These are phyloP conservation scores for Lentinula raphanica DNA, from an alignment of 768 basidiomycete genomes.

Conservation along the genomic window DNA sequence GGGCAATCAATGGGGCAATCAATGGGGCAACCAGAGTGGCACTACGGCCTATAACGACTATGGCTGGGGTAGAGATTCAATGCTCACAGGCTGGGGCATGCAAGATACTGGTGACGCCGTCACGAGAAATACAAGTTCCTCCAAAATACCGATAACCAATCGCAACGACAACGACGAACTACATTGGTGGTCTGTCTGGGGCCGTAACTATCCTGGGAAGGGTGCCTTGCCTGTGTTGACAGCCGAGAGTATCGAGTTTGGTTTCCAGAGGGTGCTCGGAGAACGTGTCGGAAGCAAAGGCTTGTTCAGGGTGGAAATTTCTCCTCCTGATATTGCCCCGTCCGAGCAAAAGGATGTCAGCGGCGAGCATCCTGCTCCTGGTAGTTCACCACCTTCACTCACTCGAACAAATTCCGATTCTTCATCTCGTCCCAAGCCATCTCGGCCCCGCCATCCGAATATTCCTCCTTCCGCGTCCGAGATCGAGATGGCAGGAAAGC, in stretches of 20 bases:
- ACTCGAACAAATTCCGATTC: conserved; percentile 19
- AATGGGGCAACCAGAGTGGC: conserved; percentile 2
- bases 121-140: neutral
- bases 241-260: conserved; percentile 36
- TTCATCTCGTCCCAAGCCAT: conserved; percentile 10
- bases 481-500: conserved; percentile 63
- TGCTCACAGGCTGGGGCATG: neutral
- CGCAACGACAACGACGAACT: neutral
- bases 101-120: neutral
- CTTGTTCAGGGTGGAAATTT: conserved; percentile 66
- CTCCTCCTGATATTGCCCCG: conserved; percentile 33
- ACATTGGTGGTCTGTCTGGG: neutral
- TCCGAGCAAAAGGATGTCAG: conserved; percentile 4
- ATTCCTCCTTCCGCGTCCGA: conserved; percentile 13
- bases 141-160: neutral
- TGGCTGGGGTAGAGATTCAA: neutral
- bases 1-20: neutral
- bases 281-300: conserved; percentile 35
- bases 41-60: neutral
- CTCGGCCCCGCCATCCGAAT: conserved; percentile 16
- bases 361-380: neutral
- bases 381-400: conserved; percentile 7
- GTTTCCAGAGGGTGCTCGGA: conserved; percentile 11
- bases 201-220: neutral
- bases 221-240: conserved; percentile 36